Evolutionary conservation across 345 rosid species (phyloP).

Genomic region (Erodium maritimum): DNA sequence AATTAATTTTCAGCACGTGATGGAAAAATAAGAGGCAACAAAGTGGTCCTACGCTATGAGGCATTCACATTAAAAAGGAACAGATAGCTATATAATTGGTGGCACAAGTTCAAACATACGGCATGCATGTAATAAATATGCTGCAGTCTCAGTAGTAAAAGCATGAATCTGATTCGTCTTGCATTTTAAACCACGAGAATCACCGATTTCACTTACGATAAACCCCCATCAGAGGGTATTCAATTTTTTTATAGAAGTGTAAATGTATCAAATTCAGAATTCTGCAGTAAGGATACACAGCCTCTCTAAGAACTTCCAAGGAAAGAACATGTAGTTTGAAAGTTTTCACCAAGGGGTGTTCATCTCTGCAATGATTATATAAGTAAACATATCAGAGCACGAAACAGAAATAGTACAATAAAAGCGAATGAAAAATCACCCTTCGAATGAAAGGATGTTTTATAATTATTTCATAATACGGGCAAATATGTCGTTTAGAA

Average conservation of each 20-base stretch:
- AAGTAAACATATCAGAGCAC: slow-evolving; percentile 11
- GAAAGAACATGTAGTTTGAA: slow-evolving; percentile 55
- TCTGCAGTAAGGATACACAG: slow-evolving; percentile 48
- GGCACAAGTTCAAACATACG: background rate
- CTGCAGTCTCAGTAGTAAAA: too few species aligned
- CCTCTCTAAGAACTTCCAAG: slow-evolving; percentile 61
- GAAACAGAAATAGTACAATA: slow-evolving; percentile 4
- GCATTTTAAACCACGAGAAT: background rate
- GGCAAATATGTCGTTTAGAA: too few species aligned
- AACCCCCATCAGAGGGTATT: background rate
- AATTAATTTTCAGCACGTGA: background rate
- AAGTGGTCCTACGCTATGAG: background rate
- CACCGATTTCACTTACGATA: slow-evolving; percentile 6
- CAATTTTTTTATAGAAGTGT: background rate
- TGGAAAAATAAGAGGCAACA: background rate
- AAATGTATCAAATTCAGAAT: background rate
- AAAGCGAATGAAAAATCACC: background rate
- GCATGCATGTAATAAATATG: slow-evolving; percentile 6
- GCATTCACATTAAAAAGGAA: background rate
- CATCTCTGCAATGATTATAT: slow-evolving; percentile 34
- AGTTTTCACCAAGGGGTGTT: slow-evolving; percentile 27
- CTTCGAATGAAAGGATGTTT: background rate
- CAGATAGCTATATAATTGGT: background rate
- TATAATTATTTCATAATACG: too few species aligned
- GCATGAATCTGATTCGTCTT: background rate